phyloP scores from a whole-genome alignment of 208 protist species.

The Trypanosoma rangeli region DNA sequence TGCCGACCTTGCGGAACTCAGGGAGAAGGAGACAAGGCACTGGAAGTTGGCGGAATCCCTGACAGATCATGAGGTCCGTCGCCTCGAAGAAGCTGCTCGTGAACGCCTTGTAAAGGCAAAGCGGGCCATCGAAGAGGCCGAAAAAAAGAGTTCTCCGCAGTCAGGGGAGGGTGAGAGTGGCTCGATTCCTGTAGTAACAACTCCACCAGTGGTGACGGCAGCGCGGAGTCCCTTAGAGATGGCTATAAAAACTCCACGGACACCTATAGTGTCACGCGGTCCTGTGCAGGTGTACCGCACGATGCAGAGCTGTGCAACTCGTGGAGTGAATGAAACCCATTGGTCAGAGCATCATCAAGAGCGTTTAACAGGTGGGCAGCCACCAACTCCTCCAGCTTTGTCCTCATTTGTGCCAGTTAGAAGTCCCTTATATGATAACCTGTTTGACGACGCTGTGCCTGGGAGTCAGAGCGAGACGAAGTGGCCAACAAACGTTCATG shows the following conservation, averaged over 20 bases:
- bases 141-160: not conserved
- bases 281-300: conserved; percentile 11
- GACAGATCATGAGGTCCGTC: conserved; percentile 51
- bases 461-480: not conserved
- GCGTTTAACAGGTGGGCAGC: not conserved
- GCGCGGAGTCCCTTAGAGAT: not conserved
- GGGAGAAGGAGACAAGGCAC: conserved; percentile 50
- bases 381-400: not conserved
- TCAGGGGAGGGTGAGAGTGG: not conserved
- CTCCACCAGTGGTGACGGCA: not conserved
- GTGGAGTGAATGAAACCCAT: not conserved
- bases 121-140: conserved; percentile 21
- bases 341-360: not conserved
- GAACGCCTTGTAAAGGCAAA: conserved; percentile 44
- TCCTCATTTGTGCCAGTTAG: not conserved
- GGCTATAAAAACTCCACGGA: not conserved
- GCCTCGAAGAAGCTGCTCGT: conserved; percentile 49
- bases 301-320: conserved; percentile 13
- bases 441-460: conserved; percentile 1
- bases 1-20: conserved; percentile 42
- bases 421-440: conserved; percentile 17
- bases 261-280: not conserved
- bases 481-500: not conserved
- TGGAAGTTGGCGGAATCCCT: conserved; percentile 52
- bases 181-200: not conserved